Base-by-base conservation (phyloP, 176 grass and related monocot species). In the Cocos nucifera region DNA sequence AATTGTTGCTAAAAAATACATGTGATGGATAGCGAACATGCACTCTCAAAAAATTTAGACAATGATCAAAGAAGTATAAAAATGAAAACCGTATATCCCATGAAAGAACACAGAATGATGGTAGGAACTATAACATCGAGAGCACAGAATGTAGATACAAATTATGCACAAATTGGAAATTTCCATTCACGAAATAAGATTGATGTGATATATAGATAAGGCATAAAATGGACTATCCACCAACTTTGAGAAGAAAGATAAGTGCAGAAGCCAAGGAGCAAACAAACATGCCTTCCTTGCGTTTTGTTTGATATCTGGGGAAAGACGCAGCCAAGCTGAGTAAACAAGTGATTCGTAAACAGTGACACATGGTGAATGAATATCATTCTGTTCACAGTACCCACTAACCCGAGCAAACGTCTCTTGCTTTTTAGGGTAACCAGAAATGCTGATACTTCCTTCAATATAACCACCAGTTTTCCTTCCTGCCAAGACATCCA, bases 401-500 rank as follows among this genome's bases (percentile, higher is more conserved):
- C 91, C 91, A 29, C 83, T 85, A 54, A 96, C 77, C 10, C 91
- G 74, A 15, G 83, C 91, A 77, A 96, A 90, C 15, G 91, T 96
- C 72, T 87, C 86, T 77, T 96, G 91, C 0, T 75, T 85, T 49
- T 96, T 96, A 24, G 86, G 80, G 50, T 80, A 90, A 39, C 86
- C 86, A 0, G 86, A 90, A 49, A 96, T 82, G 15, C 25, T 80
- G 49, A 96, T 85, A 12, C 70, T 74, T 73, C 91, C 91, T 80
- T 90, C 86, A 59, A 82, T 75, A 22, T 59, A 78, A 20, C 91
- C 91, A 53, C 86, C 79, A 5, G 91, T 96, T 70, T 96, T 96
- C 64, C 91, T 85, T 66, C 91, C 91, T 61, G 91, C 86, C 6
- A 96, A 58, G 35, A 96, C 91, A 74, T 96, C 91, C 91, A 96